phyloP scores from a whole-genome alignment of 208 protist species.

The Acanthamoeba polyphaga region DNA sequence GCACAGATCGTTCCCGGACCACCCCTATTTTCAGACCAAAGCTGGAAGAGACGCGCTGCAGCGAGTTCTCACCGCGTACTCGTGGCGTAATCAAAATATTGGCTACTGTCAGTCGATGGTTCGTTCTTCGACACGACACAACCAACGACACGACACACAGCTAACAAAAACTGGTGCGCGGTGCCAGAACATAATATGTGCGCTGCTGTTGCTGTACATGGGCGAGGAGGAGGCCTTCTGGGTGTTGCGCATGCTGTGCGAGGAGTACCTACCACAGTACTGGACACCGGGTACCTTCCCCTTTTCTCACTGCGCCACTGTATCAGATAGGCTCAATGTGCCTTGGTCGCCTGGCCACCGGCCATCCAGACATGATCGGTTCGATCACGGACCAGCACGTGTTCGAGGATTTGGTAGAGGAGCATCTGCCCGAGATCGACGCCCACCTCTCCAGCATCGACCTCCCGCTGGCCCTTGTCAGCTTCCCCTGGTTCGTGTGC shows the following conservation, averaged over 20 bases:
- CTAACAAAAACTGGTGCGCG: background rate
- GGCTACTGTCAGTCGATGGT: slow-evolving; percentile 88
- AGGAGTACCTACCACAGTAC: slow-evolving; percentile 82
- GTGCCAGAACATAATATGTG: slow-evolving; percentile 85
- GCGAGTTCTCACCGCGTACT: slow-evolving; percentile 86
- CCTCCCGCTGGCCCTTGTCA: slow-evolving; percentile 65
- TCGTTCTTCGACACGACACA: background rate
- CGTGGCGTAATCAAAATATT: slow-evolving; percentile 84
- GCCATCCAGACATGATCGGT: slow-evolving; percentile 58
- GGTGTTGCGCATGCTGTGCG: slow-evolving; percentile 84
- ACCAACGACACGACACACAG: background rate
- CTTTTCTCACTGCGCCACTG: background rate
- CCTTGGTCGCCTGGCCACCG: background rate
- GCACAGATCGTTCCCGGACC: slow-evolving; percentile 84
- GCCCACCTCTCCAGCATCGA: slow-evolving; percentile 38
- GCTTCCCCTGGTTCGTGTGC: slow-evolving; percentile 86
- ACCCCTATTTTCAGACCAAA: slow-evolving; percentile 78
- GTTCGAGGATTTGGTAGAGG: slow-evolving; percentile 73
- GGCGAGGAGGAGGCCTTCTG: slow-evolving; percentile 90
- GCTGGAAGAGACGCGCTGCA: slow-evolving; percentile 65
- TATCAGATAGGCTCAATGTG: background rate
- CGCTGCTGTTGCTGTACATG: slow-evolving; percentile 81
- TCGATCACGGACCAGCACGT: slow-evolving; percentile 70
- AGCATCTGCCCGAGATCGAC: slow-evolving; percentile 57
- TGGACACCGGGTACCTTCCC: slow-evolving; percentile 40